Base-by-base conservation (phyloP, 2,329 filamentous ascomycete genomes). In the Leptographium procerum region DNA sequence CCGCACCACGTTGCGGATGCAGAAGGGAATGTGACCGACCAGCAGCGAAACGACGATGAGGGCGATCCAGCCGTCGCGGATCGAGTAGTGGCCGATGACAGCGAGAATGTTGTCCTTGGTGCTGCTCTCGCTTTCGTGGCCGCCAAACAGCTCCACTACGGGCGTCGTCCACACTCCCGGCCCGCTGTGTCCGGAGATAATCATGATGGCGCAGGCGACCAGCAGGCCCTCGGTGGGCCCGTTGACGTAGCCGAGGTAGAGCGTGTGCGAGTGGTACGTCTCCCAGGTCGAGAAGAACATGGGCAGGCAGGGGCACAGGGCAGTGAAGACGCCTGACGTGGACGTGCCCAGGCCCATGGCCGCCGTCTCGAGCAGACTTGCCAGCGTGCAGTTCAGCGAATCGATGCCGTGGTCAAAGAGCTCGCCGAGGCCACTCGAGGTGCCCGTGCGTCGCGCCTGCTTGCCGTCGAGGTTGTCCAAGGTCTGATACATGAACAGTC, bases 271-370 rank as follows among this genome's bases (percentile, higher is more conserved):
- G 73, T 99, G 94, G 71, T 96, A 99, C 1, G 94, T 99, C 75
- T 99, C 94, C 94, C 94, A 99, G 2, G 94, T 99, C 3, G 92
- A 96, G 75, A 99, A 96, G 78, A 96, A 99, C 94, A 99, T 99
- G 61, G 94, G 89, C 51, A 99, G 76, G 66, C 91, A 95, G 1
- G 94, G 94, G 61, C 92, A 85, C 50, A 99, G 77, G 1, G 91
- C 91, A 1, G 94, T 97, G 70, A 96, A 95, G 59, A 94, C 87
- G 64, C 94, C 94, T 24, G 89, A 84, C 63, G 85, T 86, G 22
- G 88, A 89, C 4, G 88, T 84, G 47, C 94, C 94, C 56, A 96
- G 81, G 29, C 89, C 92, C 87, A 99, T 94, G 57, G 92, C 91
- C 19, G 89, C 92, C 7, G 89, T 92, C 73, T 96, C 90, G 62